These are phyloP conservation scores for Eimeria brunetti DNA, from an alignment of 169 alveolate genomes.

Conservation along the genomic window DNA sequence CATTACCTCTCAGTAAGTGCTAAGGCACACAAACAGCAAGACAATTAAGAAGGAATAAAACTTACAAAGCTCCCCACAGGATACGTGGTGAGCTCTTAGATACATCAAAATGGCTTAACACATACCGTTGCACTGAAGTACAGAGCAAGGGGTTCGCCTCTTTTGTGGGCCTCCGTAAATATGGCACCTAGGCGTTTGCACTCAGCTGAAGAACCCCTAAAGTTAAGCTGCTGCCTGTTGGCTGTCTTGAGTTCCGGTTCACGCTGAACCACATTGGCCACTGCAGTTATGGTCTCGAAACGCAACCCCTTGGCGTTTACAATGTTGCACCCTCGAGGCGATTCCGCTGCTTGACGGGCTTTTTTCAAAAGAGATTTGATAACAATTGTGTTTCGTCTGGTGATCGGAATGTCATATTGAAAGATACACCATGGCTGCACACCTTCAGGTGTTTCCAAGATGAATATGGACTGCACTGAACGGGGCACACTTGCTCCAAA, in stretches of 20 bases:
- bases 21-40: not conserved
- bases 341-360: constrained; percentile 61
- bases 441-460: constrained; percentile 64
- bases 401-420: constrained; percentile 59
- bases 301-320: constrained; percentile 48
- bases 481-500: constrained; percentile 71
- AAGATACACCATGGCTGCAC: constrained; percentile 75
- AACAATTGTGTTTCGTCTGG: constrained; percentile 50
- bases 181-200: constrained; percentile 61
- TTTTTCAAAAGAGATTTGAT: constrained; percentile 37
- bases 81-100: not conserved
- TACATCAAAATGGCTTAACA: not conserved
- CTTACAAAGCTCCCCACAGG: not conserved
- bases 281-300: constrained; percentile 54
- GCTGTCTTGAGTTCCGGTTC: constrained; percentile 59
- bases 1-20: constrained; percentile 35
- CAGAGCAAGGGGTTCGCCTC: constrained; percentile 28
- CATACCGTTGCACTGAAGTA: constrained; percentile 66
- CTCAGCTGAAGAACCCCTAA: constrained; percentile 61
- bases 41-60: not conserved
- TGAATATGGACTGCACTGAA: constrained; percentile 47
- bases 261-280: constrained; percentile 6
- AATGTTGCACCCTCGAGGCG: constrained; percentile 77
- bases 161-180: constrained; percentile 34
- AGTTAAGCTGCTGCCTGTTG: constrained; percentile 68